Base-by-base conservation (phyloP, 306 rosid species). In the Prunus salicina region DNA sequence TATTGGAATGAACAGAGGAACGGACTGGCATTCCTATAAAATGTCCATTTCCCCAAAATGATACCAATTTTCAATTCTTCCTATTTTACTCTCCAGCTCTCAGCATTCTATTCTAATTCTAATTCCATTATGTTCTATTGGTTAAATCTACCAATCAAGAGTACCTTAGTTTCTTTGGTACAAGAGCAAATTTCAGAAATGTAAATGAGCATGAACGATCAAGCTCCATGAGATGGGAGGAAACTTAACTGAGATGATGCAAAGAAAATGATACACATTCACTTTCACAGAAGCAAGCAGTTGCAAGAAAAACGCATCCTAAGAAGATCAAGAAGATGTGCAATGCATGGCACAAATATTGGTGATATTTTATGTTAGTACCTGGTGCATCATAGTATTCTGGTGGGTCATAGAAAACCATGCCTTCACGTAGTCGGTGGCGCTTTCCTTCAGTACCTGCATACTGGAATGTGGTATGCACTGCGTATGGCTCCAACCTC, bases 391-490 rank as follows among this genome's bases (percentile, higher is more conserved):
- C 93, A 78, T 88, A 93, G 78, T 93, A 93, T 71, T 85, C 94
- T 27, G 97, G 97, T 15, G 97, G 98, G 79, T 93, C 98, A 75
- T 73, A 78, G 87, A 93, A 93, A 71, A 85, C 86, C 98, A 87
- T 93, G 79, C 88, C 97, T 83, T 93, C 98, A n/a, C 97, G 91
- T 60, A 93, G 86, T 71, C 97, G 85, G 83, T 91, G 98, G 62
- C 98, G 97, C 84, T 93, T 93, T 86, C 98, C 98, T 80, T 86
- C 94, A 2, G 98, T 93, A 69, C 97, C 98, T 12, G 91, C 96
- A 84, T 82, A 91, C 78, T 93, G 94, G 79, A 93, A 93, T 65
- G 96, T 93, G 45, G 98, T 93, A 80, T 93, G 98, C 78, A 93
- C 91, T 52, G 98, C 98, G 82, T 93, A 93, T 20, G 98, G 93